Evolutionary conservation across 2,329 filamentous ascomycete genomes (phyloP).

Genomic region (Dryadomyces quercivorus): DNA sequence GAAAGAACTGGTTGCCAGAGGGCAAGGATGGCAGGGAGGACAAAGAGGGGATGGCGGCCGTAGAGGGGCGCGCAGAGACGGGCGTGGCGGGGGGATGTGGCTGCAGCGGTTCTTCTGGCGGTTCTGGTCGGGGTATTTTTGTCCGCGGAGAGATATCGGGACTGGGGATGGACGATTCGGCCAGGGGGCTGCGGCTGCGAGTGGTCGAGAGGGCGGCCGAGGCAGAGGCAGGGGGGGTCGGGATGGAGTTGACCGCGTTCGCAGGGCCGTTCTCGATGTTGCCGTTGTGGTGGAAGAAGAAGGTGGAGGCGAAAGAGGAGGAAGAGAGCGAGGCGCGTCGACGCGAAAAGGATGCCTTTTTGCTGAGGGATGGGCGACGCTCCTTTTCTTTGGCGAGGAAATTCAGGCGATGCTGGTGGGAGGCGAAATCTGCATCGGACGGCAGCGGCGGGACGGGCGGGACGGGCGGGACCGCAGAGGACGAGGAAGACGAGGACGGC

Average conservation of each 20-base stretch:
- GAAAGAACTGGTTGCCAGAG: neutral
- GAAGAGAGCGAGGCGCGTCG: constrained; percentile 19
- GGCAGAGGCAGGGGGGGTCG: neutral
- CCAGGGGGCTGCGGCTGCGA: neutral
- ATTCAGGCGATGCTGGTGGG: constrained; percentile 16
- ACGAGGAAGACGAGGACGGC: constrained; percentile 6
- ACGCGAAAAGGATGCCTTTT: constrained; percentile 39
- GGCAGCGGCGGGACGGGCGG: neutral
- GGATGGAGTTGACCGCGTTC: neutral
- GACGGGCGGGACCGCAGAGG: constrained; percentile 2
- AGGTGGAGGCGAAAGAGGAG: constrained; percentile 8
- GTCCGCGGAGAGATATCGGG: neutral
- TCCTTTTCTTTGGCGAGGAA: constrained; percentile 34
- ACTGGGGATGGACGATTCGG: neutral
- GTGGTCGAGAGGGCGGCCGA: neutral
- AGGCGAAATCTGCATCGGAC: neutral
- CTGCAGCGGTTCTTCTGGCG: too few species aligned
- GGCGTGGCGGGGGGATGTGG: too few species aligned
- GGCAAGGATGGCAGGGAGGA: neutral
- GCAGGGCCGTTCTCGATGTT: neutral
- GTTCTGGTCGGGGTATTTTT: too few species aligned
- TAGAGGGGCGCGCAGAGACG: neutral
- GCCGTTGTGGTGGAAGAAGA: constrained; percentile 1
- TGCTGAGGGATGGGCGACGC: constrained; percentile 39
- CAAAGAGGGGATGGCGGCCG: neutral